Evolutionary conservation across 2,329 filamentous ascomycete genomes (phyloP).

Genomic region (Monilinia fructicola): DNA sequence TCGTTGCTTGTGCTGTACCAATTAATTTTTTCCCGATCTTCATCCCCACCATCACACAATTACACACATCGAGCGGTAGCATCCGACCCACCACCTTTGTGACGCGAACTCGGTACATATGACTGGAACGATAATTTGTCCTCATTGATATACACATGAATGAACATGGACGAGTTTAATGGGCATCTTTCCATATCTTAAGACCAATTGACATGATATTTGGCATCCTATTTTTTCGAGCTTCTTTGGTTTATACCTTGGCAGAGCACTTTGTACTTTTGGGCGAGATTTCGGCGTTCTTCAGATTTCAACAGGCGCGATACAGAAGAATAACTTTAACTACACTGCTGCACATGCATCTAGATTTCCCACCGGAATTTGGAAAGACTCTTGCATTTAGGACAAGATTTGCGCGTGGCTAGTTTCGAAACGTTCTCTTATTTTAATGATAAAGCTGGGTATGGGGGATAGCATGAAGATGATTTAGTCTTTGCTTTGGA

Average conservation of each 20-base stretch:
- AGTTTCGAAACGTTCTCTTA: slow-evolving; percentile 23
- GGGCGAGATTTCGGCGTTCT: slow-evolving; percentile 33
- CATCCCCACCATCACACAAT: background rate
- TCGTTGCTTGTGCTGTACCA: background rate
- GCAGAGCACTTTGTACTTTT: slow-evolving; percentile 29
- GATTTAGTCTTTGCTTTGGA: slow-evolving; percentile 24
- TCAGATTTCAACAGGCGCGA: slow-evolving; percentile 20
- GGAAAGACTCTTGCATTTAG: slow-evolving; percentile 26
- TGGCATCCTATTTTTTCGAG: slow-evolving; percentile 28
- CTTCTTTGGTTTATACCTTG: slow-evolving; percentile 24
- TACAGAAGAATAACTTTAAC: slow-evolving; percentile 19
- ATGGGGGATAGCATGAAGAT: slow-evolving; percentile 23
- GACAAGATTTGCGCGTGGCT: slow-evolving; percentile 20
- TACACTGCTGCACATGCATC: slow-evolving; percentile 29
- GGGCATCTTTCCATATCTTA: slow-evolving; percentile 32
- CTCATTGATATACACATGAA: slow-evolving; percentile 32
- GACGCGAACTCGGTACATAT: slow-evolving; percentile 17
- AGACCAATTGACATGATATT: slow-evolving; percentile 20
- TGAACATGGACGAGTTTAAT: slow-evolving; percentile 35
- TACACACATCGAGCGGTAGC: background rate
- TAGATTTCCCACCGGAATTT: slow-evolving; percentile 26
- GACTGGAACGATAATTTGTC: slow-evolving; percentile 22
- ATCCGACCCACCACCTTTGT: slow-evolving; percentile 4
- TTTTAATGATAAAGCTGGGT: slow-evolving; percentile 25
- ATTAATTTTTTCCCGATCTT: background rate